Percentiles rank a stretch among this genome's conserved stretches.
Conservation (phyloP, 441 rosid genomes). For the Macaranga tanarius region DNA sequence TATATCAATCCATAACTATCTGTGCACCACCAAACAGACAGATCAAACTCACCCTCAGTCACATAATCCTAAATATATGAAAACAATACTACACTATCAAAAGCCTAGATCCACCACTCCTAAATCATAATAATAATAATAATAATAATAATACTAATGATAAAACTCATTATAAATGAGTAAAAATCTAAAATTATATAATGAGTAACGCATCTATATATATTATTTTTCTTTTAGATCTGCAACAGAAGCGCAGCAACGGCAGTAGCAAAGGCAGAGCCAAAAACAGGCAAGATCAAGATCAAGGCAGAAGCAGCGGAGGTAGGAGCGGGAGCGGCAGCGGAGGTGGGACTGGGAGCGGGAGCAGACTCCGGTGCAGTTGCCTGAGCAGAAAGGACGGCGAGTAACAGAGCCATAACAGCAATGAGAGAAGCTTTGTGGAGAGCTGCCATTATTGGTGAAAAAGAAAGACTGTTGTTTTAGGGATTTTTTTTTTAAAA, state of each 20-base stretch:
- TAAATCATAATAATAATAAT: background rate
- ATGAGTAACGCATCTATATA: too few species aligned
- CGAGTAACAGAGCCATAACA: constrained; percentile 27
- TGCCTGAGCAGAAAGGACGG: constrained; percentile 29
- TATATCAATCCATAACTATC: constrained; percentile 9
- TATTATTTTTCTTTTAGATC: constrained; percentile 39
- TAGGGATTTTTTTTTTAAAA: background rate
- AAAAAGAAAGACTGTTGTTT: constrained; percentile 8
- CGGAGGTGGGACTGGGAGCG: constrained; percentile 46
- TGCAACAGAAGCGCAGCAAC: constrained; percentile 30
- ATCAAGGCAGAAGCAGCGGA: constrained; percentile 33
- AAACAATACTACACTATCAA: background rate
- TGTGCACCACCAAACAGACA: constrained; percentile 2
- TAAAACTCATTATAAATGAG: background rate
- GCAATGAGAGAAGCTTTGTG: constrained; percentile 28
- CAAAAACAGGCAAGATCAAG: constrained; percentile 35
- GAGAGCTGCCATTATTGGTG: constrained; percentile 28
- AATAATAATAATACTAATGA: too few species aligned
- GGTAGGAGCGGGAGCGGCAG: constrained; percentile 51
- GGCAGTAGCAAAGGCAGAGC: constrained; percentile 29
- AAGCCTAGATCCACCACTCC: constrained; percentile 1
- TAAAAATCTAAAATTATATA: background rate
- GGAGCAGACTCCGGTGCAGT: constrained; percentile 32
- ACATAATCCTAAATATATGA: constrained; percentile 8
- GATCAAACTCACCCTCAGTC: constrained; percentile 10